Evolutionary conservation across 257 asterid genomes (phyloP).

Genomic region (Jacaranda copaia): DNA sequence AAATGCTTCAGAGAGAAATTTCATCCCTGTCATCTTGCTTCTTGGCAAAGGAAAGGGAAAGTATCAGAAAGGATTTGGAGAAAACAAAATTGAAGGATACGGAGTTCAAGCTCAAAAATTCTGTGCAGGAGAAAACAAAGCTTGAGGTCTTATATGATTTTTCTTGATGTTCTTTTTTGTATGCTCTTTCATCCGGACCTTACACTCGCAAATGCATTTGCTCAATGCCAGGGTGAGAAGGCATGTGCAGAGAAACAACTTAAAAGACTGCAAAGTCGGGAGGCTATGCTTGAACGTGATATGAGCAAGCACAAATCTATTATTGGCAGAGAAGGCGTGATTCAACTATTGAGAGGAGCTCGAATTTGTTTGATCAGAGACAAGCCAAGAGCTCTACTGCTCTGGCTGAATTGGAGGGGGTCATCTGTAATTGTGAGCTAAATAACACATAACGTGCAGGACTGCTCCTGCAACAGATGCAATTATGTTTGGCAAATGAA

Average conservation of each 20-base stretch:
- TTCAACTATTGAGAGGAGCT: constrained; percentile 66
- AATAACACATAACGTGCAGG: neutral
- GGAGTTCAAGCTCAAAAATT: constrained; percentile 84
- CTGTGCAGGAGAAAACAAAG: constrained; percentile 90
- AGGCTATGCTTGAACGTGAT: constrained; percentile 89
- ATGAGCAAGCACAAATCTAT: constrained; percentile 71
- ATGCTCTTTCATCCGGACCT: constrained; percentile 27
- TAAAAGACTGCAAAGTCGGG: constrained; percentile 73
- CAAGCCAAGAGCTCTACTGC: constrained; percentile 57
- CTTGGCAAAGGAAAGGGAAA: constrained; percentile 88
- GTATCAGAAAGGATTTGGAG: constrained; percentile 85
- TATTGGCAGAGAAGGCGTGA: constrained; percentile 71
- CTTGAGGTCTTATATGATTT: constrained; percentile 72
- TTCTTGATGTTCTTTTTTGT: constrained; percentile 32
- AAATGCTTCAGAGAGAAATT: constrained; percentile 68
- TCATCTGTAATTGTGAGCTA: constrained; percentile 14
- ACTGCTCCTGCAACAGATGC: constrained; percentile 15
- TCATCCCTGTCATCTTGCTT: constrained; percentile 71
- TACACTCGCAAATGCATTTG: constrained; percentile 27
- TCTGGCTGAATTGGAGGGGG: constrained; percentile 61
- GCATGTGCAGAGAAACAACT: constrained; percentile 83
- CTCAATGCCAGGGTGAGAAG: constrained; percentile 78
- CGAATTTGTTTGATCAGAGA: constrained; percentile 66
- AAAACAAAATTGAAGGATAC: constrained; percentile 87
- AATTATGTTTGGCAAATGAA: too few relatives aligned